These are phyloP conservation scores for Metschnikowia borealis DNA, from an alignment of 805 yeast genomes.

Conservation along the genomic window DNA sequence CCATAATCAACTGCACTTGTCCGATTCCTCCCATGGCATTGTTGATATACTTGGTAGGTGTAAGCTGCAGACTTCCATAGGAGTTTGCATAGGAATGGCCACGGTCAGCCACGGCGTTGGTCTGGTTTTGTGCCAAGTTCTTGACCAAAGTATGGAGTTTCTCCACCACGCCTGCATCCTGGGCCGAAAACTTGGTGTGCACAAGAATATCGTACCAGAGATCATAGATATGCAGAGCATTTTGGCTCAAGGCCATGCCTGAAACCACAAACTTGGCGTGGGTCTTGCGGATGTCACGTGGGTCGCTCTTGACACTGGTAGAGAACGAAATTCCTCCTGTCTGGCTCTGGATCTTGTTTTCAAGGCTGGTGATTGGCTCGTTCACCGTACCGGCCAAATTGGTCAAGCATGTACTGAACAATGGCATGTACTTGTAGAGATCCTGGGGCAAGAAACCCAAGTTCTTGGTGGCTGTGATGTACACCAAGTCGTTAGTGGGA, in stretches of 20 bases:
- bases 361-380: constrained; percentile 73
- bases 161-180: constrained; percentile 39
- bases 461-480: constrained; percentile 63
- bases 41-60: constrained; percentile 54
- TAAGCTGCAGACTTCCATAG: constrained; percentile 59
- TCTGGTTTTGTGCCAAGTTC: constrained; percentile 69
- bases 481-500: constrained; percentile 78
- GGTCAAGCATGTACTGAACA: constrained; percentile 76
- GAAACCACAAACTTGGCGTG: constrained; percentile 52
- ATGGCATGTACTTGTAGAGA: constrained; percentile 64
- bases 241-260: constrained; percentile 69
- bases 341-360: constrained; percentile 72
- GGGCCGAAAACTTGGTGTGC: constrained; percentile 62
- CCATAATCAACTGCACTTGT: constrained; percentile 67
- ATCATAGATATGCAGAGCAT: constrained; percentile 55
- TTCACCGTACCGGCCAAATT: constrained; percentile 74
- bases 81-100: constrained; percentile 84
- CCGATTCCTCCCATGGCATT: constrained; percentile 72
- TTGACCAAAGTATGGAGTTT: constrained; percentile 73
- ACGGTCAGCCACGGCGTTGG: constrained; percentile 74
- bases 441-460: constrained; percentile 57
- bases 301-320: constrained; percentile 52
- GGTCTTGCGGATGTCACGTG: constrained; percentile 45
- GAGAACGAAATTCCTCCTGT: constrained; percentile 84
- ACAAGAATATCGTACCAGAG: constrained; percentile 66